Evolutionary conservation across 2,329 filamentous ascomycete genomes (phyloP), one percentile per base, ranked within the genome.

Genomic region (Cladosporium oxysporum): DNA sequence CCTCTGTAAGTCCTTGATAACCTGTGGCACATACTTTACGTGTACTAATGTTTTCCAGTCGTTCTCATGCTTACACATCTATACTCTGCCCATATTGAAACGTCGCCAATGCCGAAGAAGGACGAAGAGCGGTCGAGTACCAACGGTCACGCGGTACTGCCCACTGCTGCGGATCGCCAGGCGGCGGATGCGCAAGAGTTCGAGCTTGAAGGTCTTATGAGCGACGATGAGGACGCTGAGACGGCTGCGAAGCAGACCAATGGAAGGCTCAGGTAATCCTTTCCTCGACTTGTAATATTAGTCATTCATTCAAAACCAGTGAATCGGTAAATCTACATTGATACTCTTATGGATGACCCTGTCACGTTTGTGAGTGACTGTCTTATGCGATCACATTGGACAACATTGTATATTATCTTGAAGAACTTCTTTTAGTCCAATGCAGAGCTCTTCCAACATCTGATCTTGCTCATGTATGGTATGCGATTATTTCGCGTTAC

Each of bases 161-260:
- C 77, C 11, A 73, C 69, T 52, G 70, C 70, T 2, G 62, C 68
- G n/a, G 85, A 87, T 28, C 81, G 83, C 12, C 87, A 87, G 67
- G 82, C 94, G 44, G 84, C 87, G 33, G 93, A 96, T 75, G 93
- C 91, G 0, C 90, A 97, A 75, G 93, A 97, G 72, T 99, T 97
- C 76, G 95, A 98, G 79, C 84, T 99, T 1, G 92, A 95, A 67
- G 94, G 92, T 0, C 80, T 99, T 47, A 93, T 93, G 76, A 95
- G 91, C 66, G 93, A 96, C 53, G 93, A 96, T 21, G 93, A 96
- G 21, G 93, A 97, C 62, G 81, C 73, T 8, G 58, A 67, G 49
- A 57, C 61, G 31, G 61, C 61, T n/a, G 61, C 61, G n/a, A 63
- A 63, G 35, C 49, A 63, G 16, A 28, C 26, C n/a, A 63, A 63